Conservation (phyloP, 2,329 filamentous ascomycete species). For the Fusarium sp. region DNA sequence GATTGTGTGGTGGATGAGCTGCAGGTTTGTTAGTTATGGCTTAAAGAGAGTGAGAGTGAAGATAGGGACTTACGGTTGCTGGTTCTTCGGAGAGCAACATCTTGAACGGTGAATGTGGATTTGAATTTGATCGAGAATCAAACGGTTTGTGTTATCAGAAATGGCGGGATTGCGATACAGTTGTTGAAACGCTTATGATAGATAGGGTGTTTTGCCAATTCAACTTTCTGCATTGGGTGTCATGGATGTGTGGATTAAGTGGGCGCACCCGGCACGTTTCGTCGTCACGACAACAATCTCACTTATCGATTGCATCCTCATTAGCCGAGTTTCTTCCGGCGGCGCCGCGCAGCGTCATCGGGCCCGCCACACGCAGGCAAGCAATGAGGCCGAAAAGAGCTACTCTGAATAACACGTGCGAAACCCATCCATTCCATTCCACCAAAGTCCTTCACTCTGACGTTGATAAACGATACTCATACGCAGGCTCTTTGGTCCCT, state of each 20-base stretch:
- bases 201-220: conserved; percentile 21
- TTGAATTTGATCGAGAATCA: too few relatives aligned
- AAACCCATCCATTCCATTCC: conserved; percentile 12
- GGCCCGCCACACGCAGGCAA: conserved; percentile 42
- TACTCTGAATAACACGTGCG: conserved; percentile 35
- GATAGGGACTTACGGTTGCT: conserved; percentile 73
- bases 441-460: conserved; percentile 2
- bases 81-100: conserved; percentile 98
- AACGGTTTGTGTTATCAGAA: not conserved
- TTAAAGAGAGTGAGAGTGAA: not conserved
- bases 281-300: conserved; percentile 53
- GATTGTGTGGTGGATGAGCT: conserved; percentile 93
- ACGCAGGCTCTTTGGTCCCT: not conserved
- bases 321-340: conserved; percentile 42
- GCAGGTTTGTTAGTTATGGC: conserved; percentile 20
- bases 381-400: conserved; percentile 36
- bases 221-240: conserved; percentile 10
- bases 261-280: not conserved
- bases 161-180: not conserved
- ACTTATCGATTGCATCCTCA: conserved; percentile 1
- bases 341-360: conserved; percentile 45
- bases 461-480: conserved; percentile 8
- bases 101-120: conserved; percentile 54
- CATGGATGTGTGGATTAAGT: too few relatives aligned
- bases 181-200: conserved; percentile 17